Evolutionary conservation across 31 red algal species (phyloP).

Genomic region (Porphyra umbilicalis): DNA sequence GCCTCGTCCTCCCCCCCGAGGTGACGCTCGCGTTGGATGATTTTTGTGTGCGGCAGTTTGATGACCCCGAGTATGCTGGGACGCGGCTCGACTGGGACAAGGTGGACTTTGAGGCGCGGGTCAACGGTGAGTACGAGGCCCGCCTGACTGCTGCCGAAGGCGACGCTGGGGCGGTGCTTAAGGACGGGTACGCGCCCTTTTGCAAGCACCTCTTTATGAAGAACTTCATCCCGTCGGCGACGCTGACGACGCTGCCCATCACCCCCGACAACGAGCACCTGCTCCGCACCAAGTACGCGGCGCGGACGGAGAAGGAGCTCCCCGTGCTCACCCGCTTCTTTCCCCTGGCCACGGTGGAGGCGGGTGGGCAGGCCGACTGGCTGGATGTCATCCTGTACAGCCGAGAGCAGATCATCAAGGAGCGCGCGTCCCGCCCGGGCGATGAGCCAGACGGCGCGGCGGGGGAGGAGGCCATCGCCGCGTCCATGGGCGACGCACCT

Average conservation of each 20-base stretch:
- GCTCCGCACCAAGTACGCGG: conserved; percentile 68
- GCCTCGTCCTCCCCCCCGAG: neutral
- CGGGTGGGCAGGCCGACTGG: conserved; percentile 36
- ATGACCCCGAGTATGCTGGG: conserved; percentile 49
- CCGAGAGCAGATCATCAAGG: conserved; percentile 71
- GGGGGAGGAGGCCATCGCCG: neutral
- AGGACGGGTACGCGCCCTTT: conserved; percentile 90
- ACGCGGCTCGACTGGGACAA: conserved; percentile 62
- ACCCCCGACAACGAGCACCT: conserved; percentile 60
- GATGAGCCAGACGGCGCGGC: neutral
- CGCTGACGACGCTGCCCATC: conserved; percentile 45
- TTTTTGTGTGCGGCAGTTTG: conserved; percentile 72
- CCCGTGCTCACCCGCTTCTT: conserved; percentile 87
- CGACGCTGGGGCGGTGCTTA: conserved; percentile 26
- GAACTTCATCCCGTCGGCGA: conserved; percentile 37
- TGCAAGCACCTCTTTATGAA: conserved; percentile 90
- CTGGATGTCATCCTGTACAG: conserved; percentile 91
- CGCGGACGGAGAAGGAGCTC: conserved; percentile 63
- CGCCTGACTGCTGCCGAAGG: neutral
- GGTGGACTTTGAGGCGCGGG: conserved; percentile 48
- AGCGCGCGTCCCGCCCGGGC: conserved; percentile 17
- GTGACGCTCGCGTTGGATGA: conserved; percentile 33
- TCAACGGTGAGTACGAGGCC: conserved; percentile 45
- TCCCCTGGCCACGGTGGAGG: conserved; percentile 22
- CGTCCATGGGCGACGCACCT: conserved; percentile 26